These are phyloP conservation scores for Acanthamoeba castellanii DNA, from an alignment of 208 protist species.

Conservation along the genomic window DNA sequence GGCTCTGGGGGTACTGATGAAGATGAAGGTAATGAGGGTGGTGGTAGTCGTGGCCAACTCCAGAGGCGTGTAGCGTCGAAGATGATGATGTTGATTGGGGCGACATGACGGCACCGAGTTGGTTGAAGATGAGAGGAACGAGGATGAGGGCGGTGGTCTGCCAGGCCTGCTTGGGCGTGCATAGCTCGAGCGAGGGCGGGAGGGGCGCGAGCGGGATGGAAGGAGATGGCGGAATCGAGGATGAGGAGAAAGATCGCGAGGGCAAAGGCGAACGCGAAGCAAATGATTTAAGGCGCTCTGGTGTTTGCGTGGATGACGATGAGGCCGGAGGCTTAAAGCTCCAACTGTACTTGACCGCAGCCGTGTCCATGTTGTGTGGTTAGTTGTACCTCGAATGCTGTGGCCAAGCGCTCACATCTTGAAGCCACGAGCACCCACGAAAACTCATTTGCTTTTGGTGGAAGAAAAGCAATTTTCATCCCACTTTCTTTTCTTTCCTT, in stretches of 20 bases:
- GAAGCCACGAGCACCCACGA: too few species aligned
- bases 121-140: conserved; percentile 44
- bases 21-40: not conserved
- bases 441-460: too few species aligned
- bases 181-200: not conserved
- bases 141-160: conserved; percentile 25
- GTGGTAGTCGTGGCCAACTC: not conserved
- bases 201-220: not conserved
- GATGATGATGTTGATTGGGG: not conserved
- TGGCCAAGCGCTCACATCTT: too few species aligned
- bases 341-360: too few species aligned
- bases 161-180: conserved; percentile 20
- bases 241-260: not conserved
- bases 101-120: not conserved
- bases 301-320: too few species aligned
- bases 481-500: too few species aligned
- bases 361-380: too few species aligned
- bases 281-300: not conserved
- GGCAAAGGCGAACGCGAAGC: not conserved
- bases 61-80: too few species aligned
- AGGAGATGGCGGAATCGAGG: not conserved
- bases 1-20: not conserved
- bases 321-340: too few species aligned
- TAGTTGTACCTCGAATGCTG: too few species aligned
- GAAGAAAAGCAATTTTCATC: too few species aligned